A percentile compares a stretch with the other conserved stretches of the same genome.
Evolutionary conservation across 228 moss, liverwort and hornwort genomes (phyloP).

Genomic region (Sphagnum fallax): DNA sequence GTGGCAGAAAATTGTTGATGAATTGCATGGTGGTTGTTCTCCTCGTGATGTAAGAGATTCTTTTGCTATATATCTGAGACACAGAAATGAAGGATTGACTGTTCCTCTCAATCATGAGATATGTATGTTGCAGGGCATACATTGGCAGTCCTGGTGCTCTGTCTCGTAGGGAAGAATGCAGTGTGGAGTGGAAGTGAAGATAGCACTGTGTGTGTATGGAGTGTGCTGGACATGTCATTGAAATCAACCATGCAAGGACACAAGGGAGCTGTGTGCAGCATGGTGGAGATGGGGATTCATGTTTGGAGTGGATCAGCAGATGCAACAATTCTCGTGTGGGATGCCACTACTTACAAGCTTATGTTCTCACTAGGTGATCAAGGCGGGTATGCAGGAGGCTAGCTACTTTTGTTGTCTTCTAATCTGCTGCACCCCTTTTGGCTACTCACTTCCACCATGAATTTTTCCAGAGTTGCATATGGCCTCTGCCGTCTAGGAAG

Average conservation of each 20-base stretch:
- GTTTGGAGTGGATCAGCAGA: slow-evolving; percentile 78
- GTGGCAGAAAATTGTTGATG: no score
- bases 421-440: no score
- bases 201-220: slow-evolving; percentile 61
- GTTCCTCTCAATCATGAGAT: no score
- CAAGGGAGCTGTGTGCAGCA: slow-evolving; percentile 63
- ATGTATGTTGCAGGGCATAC: slow-evolving; percentile 28
- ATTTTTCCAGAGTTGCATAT: no score
- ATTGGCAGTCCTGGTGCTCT: slow-evolving; percentile 49
- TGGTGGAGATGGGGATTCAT: slow-evolving; percentile 58
- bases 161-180: slow-evolving; percentile 45
- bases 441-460: neutral
- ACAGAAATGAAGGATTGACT: no score
- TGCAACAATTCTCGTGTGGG: slow-evolving; percentile 63
- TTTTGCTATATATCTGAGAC: no score
- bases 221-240: slow-evolving; percentile 30
- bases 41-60: no score
- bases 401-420: no score
- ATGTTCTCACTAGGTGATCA: slow-evolving; percentile 61
- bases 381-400: slow-evolving; percentile 40
- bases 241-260: slow-evolving; percentile 46
- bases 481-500: no score
- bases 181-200: slow-evolving; percentile 83
- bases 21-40: no score
- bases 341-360: slow-evolving; percentile 34